Base-by-base conservation (phyloP, 2,329 filamentous ascomycete genomes). In the Ophiostoma sp. region DNA sequence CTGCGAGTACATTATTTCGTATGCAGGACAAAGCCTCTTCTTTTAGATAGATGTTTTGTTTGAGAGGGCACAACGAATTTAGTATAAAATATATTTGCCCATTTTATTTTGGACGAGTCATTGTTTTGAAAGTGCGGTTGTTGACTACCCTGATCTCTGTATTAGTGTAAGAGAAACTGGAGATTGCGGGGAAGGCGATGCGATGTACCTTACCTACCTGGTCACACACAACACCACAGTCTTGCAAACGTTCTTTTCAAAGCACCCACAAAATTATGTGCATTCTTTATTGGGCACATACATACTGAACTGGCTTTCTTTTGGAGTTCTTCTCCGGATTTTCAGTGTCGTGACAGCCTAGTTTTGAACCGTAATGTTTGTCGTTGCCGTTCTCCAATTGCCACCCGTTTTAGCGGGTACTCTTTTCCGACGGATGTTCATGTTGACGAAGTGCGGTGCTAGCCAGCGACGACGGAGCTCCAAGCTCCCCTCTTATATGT, bases 1-100 rank as follows among this genome's bases (percentile, higher is more conserved):
- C 0, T 97, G 93, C 80, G 89, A 92, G 76, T 98, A 97, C 82
- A 83, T 92, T 45, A 85, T 97, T 64, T 91, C 93, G 15, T 84
- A 85, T 76, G 84, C 87, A 69, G 93, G 93, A 3, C 88, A 92
- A 81, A 87, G 85, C 73, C 82, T 89, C 68, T 84, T 84, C 74
- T 80, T 90, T 19, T 89, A 78, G 83, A 42, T 2, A 50, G 42
- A 3, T 0, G 48, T 5, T 15, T 3, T 25, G 3, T 70, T 45
- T 33, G 12, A 17, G 22, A n/a, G n/a, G n/a, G n/a, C 7, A 52
- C 36, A 9, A 48, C 33, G n/a, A 39, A n/a, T 19, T 15, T 59
- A 42, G 33, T 9, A 57, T 22, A 22, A 59, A 70, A 59, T 42
- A 55, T 11, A 59, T 28, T 15, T 28, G 45, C 15, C 19, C 8